Evolutionary conservation across 2,329 filamentous ascomycete species (phyloP).

Genomic region (Onygena corvina): DNA sequence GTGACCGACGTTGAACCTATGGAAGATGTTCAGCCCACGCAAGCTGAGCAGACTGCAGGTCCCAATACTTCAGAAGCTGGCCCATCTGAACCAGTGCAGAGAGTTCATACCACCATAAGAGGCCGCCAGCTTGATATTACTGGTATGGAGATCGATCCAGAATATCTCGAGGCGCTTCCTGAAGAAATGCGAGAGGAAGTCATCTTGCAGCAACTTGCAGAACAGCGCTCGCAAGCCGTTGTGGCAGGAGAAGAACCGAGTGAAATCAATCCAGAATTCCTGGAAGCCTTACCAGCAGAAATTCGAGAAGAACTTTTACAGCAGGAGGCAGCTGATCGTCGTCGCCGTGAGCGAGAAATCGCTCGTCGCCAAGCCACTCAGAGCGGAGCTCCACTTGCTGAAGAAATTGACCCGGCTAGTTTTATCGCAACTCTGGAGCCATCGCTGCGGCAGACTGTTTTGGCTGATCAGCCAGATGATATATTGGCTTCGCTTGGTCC

Average conservation of each 20-base stretch:
- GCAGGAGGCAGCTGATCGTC: conserved; percentile 78
- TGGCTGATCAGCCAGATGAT: conserved; percentile 85
- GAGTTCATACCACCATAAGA: conserved; percentile 70
- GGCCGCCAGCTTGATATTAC: conserved; percentile 88
- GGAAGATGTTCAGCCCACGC: conserved; percentile 60
- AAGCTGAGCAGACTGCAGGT: conserved; percentile 25
- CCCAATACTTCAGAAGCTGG: conserved; percentile 35
- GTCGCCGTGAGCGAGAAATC: conserved; percentile 74
- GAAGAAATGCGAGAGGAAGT: conserved; percentile 95
- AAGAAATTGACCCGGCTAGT: conserved; percentile 85
- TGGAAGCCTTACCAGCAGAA: conserved; percentile 82
- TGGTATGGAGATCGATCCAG: conserved; percentile 81
- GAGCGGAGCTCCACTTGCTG: conserved; percentile 43
- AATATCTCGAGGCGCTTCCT: conserved; percentile 92
- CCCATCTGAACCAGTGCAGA: conserved; percentile 39
- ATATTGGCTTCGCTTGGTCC: conserved; percentile 72
- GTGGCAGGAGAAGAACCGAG: conserved; percentile 53
- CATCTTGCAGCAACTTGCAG: conserved; percentile 76
- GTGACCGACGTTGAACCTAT: conserved; percentile 45
- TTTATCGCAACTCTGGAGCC: conserved; percentile 86
- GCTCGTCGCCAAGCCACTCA: conserved; percentile 54
- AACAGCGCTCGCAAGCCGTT: conserved; percentile 65
- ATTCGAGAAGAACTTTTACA: conserved; percentile 82
- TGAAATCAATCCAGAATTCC: conserved; percentile 75
- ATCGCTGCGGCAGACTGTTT: conserved; percentile 67